Evolutionary conservation across 2,329 filamentous ascomycete species (phyloP).

Genomic region (Ceratocystis diversiconidia): DNA sequence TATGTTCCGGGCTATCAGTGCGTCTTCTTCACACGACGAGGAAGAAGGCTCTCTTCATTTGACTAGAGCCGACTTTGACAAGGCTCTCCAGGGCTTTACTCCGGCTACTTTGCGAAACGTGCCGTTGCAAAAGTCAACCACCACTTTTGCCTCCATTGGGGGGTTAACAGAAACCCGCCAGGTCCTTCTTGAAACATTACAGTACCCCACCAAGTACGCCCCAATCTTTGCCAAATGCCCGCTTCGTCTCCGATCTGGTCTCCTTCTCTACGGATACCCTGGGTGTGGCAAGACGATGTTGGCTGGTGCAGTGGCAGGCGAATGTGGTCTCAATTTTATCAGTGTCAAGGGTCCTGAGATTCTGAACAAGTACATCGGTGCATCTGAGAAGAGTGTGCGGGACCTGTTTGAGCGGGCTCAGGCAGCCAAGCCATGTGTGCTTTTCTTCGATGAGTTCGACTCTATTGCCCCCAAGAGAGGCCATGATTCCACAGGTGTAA

Average conservation of each 20-base stretch:
- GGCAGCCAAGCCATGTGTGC: conserved; percentile 79
- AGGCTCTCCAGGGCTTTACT: conserved; percentile 80
- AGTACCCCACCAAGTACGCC: conserved; percentile 95
- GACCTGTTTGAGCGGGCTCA: conserved; percentile 88
- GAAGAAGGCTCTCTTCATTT: conserved; percentile 45
- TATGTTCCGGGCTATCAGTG: conserved; percentile 65
- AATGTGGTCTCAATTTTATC: conserved; percentile 97
- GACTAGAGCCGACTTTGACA: conserved; percentile 61
- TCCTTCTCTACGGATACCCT: conserved; percentile 86
- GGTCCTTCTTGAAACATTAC: conserved; percentile 83
- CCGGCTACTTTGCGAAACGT: conserved; percentile 91
- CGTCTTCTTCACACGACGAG: conserved; percentile 29
- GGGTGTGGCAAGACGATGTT: conserved; percentile 94
- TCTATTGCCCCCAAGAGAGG: conserved; percentile 94
- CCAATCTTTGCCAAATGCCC: conserved; percentile 96
- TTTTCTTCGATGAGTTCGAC: conserved; percentile 99
- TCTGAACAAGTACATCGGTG: conserved; percentile 97
- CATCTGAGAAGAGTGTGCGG: conserved; percentile 87
- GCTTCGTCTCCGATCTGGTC: conserved; percentile 79
- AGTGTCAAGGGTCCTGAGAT: conserved; percentile 97
- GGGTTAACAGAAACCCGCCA: conserved; percentile 75
- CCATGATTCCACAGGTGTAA: conserved; percentile 96
- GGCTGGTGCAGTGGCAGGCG: conserved; percentile 90
- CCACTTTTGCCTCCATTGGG: conserved; percentile 83
- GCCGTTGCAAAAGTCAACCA: conserved; percentile 81